These are phyloP conservation scores for Cyclotella baltica DNA, from an alignment of 108 stramenopile genomes.

Conservation along the genomic window DNA sequence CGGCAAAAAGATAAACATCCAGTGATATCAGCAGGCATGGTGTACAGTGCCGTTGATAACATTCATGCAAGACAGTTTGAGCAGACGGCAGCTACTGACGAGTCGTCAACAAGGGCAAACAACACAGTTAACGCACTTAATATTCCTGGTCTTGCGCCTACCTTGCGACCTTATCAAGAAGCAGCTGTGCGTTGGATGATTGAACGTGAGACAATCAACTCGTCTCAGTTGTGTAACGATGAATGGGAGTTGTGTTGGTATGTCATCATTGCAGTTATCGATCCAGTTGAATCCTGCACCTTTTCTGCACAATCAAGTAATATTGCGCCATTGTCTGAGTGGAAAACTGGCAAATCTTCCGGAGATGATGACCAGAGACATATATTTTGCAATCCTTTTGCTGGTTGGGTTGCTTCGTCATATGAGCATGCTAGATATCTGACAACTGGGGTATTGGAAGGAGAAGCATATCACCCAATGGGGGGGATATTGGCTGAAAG, in stretches of 20 bases:
- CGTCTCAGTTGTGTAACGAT: background rate
- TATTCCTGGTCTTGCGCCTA: conserved; percentile 65
- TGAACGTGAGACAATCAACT: conserved; percentile 45
- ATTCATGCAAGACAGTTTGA: conserved; percentile 24
- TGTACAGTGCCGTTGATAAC: conserved; percentile 65
- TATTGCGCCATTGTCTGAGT: conserved; percentile 28
- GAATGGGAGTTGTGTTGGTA: conserved; percentile 75
- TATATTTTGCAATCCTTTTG: conserved; percentile 58
- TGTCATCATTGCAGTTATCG: conserved; percentile 28
- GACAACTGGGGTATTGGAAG: conserved; percentile 14
- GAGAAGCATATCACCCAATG: background rate
- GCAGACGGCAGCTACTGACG: conserved; percentile 1
- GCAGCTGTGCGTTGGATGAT: conserved; percentile 83
- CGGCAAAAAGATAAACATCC: background rate
- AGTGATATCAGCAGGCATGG: conserved; percentile 52
- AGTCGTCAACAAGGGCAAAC: background rate
- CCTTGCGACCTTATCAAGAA: conserved; percentile 72
- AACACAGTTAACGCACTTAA: too few relatives aligned
- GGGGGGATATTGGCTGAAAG: conserved; percentile 76
- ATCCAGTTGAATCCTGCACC: background rate
- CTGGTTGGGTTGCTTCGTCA: conserved; percentile 54
- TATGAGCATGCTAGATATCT: conserved; percentile 20
- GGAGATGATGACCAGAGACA: conserved; percentile 16
- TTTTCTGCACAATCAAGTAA: conserved; percentile 1
- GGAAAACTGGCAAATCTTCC: conserved; percentile 36